Base-by-base conservation (phyloP, 768 basidiomycete genomes). In the Clitopilus passeckerianus region DNA sequence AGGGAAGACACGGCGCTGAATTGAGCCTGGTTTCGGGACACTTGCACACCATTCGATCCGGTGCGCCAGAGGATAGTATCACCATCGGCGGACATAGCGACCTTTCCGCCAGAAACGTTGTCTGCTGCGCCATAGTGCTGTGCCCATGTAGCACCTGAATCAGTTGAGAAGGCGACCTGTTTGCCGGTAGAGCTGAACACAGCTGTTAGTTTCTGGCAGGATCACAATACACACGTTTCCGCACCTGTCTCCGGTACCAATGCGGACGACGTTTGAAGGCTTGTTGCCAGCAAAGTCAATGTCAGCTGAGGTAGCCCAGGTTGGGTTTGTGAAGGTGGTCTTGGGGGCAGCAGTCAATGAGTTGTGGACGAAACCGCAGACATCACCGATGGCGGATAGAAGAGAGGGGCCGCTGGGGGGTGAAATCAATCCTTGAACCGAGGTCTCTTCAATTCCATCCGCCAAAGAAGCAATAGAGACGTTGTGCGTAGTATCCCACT, bases 401-500 rank as follows among this genome's bases (percentile, higher is more conserved):
- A 89, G 75, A 22, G 71, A 66, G 2, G 86, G 80, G 2, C 86
- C 86, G n/a, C 72, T 73, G 0, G 85, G 85, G 5, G 85, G 86
- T 6, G 86, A 86, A 59, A 87, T 82, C 55, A 89, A 65, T 20
- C 75, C 80, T 59, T 77, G 77, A 4, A 87, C 76, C 12, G 86
- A 75, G 0, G 81, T 84, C 67, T 89, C 84, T 71, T 89, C 86
- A 15, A 89, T 75, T 5, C 87, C 87, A 63, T 85, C 81, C 0
- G 86, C 86, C 33, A 86, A 71, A 0, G 83, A 81, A 54, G 82
- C 75, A 57, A 89, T 70, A 0, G 84, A 81, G 23, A 89, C 77
- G 58, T 85, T 86, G 66, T 80, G 86, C 2, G 63, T 65, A 0
- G 79, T 76, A 65, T 87, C 86, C 86, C 86, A 89, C 74, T 83